phyloP scores from a whole-genome alignment of 371 early-diverging fungal species.

The Mucor piriformis region DNA sequence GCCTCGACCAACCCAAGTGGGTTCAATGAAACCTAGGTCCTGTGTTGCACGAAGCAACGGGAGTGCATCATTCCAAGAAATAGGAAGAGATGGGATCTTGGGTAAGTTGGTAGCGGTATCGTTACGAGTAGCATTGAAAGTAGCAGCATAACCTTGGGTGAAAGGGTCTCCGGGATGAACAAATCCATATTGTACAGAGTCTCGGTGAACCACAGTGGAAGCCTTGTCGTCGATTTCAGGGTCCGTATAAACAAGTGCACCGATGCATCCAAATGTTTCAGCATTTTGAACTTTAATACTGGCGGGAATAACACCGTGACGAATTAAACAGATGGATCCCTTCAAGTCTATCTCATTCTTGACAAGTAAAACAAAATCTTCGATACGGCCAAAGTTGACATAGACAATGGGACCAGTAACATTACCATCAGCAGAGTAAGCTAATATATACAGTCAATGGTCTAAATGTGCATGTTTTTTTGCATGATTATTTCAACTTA shows the following conservation, averaged over 20 bases:
- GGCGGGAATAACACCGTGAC: conserved; percentile 62
- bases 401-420: conserved; percentile 66
- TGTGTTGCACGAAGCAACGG: conserved; percentile 58
- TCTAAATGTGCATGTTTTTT: neutral
- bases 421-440: conserved; percentile 66
- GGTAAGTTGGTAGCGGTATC: conserved; percentile 48
- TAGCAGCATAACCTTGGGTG: conserved; percentile 66
- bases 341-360: conserved; percentile 43
- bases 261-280: conserved; percentile 58
- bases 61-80: conserved; percentile 67
- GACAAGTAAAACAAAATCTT: conserved; percentile 60
- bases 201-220: conserved; percentile 54
- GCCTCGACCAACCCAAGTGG: conserved; percentile 50
- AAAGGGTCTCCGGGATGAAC: conserved; percentile 67
- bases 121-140: conserved; percentile 51
- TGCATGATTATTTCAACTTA: too few species aligned
- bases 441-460: conserved; percentile 4
- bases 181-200: conserved; percentile 56
- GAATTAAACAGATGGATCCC: conserved; percentile 62
- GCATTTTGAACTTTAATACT: conserved; percentile 68
- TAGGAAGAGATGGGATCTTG: conserved; percentile 67
- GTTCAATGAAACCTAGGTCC: conserved; percentile 42
- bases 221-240: conserved; percentile 42
- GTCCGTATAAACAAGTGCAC: conserved; percentile 65
- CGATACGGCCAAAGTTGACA: conserved; percentile 65